Evolutionary conservation across 83 land plant genomes (phyloP), one percentile per base, ranked within the genome.

Genomic region (Thuja plicata): DNA sequence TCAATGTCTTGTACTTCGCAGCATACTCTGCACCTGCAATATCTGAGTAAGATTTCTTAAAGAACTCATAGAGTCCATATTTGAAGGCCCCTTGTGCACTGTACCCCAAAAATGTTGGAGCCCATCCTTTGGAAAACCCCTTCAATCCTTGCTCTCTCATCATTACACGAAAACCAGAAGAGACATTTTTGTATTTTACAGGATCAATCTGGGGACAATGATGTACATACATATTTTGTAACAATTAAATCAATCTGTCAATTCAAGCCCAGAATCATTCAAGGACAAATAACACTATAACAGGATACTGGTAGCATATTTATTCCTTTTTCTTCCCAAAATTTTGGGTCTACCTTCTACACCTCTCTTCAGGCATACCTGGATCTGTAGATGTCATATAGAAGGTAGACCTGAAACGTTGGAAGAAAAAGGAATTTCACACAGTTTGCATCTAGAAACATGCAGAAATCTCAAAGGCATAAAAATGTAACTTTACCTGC

Each of bases 31-130:
- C 90, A 16, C 99, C 99, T 85, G 92, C 98, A 85, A 94, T 54
- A 88, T 96, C 98, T 7, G 98, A 91, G 89, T 97, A 97, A 76
- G 93, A 91, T 88, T 97, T 97, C 96, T 97, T 97, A 93, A 97
- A 97, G 90, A 89, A 97, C 89, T 97, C 99, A 77, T 97, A 97
- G 78, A 97, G 91, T 24, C 99, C 99, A 90, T 88, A 96, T 87
- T 97, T 97, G 94, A 94, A 92, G 13, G 96, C 94, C 27, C 99
- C 99, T 88, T 97, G 99, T 0, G 95, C 97, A 85, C 96, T 93
- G 91, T 97, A 97, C 30, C 99, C 99, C 38, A 96, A 48, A 48
- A 97, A 85, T n/a, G 99, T 97, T 27, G 99, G 99, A 48, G 91
- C 96, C 99, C 99, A 97, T 45, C 99, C 99, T 89, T 86, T 92